Base-by-base conservation (phyloP, 768 basidiomycete species). In the Candolleomyces aberdarensis region DNA sequence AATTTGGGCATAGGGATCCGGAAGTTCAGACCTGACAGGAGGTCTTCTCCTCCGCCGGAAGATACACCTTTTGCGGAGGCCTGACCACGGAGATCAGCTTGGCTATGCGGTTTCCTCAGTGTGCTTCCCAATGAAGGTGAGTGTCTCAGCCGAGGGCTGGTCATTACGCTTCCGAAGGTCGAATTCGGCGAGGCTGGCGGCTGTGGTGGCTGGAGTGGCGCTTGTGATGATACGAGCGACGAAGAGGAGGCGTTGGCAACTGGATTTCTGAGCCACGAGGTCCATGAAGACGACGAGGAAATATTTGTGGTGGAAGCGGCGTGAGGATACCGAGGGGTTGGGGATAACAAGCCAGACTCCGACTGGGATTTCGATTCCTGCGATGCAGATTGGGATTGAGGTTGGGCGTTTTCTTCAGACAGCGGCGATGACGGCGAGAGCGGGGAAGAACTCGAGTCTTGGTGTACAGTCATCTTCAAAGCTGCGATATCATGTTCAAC, bases 401-500 rank as follows among this genome's bases (percentile, higher is more conserved):
- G 26, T 26, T 26, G 26, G 26, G 26, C 26, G 43, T 44, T 44
- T 4, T n/a, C 43, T 44, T 44, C 43, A 44, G 43, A 13, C 43
- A 13, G 43, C 13, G 43, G 43, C 43, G 48, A 49, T 14, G 48
- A 14, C 1, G 10, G n/a, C 9, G 48, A 19, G 1, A 10, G n/a
- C 14, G 14, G 14, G 52, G 13, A 31, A 26, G 19, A 36, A 4
- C 15, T 53, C 31, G 67, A 64, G 5, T 72, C 74, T 13, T 77
- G 70, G 63, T 89, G 80, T 36, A 87, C 64, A 0, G 79, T 79
- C 13, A 77, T 77, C 70, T 92, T 91, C 61, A 93, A 73, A 6
- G 79, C 78, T 0, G 87, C 87, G 48, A 92, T 85, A 69, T 94
- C 92, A 62, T 92, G 88, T 62, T 89, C 78, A 19, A 92, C 79